phyloP scores from a whole-genome alignment of 2,329 filamentous ascomycete genomes.

The Neofusicoccum parvum region DNA sequence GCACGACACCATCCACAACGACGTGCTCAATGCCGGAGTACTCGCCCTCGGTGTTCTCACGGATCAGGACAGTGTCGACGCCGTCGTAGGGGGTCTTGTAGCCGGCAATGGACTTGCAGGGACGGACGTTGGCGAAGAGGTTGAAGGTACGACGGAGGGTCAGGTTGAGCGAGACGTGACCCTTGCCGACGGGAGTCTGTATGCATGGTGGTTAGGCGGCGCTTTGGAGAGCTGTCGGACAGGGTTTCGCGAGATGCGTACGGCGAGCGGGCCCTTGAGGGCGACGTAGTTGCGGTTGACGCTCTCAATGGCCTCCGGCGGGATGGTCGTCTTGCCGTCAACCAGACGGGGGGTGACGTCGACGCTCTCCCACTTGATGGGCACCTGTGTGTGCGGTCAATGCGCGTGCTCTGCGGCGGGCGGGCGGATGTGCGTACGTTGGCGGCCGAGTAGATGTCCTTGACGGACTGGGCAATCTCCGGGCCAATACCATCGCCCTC shows the following conservation, averaged over 20 bases:
- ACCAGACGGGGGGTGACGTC: conserved; percentile 93
- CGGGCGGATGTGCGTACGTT: conserved; percentile 60
- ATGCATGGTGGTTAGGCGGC: conserved; percentile 30
- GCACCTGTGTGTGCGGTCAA: conserved; percentile 59
- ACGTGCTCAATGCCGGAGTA: conserved; percentile 99
- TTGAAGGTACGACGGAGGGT: conserved; percentile 99
- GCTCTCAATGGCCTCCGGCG: conserved; percentile 87
- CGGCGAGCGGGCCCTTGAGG: conserved; percentile 94
- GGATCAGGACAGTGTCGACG: conserved; percentile 95
- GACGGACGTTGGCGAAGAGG: conserved; percentile 98
- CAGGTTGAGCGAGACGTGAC: conserved; percentile 97
- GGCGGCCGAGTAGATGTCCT: conserved; percentile 96
- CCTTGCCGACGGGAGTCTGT: conserved; percentile 94
- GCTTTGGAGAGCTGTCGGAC: neutral
- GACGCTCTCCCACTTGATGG: conserved; percentile 95
- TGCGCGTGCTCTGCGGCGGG: conserved; percentile 10
- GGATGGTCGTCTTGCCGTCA: conserved; percentile 94
- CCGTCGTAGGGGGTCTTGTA: conserved; percentile 99
- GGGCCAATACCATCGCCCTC: conserved; percentile 99
- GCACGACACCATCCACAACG: conserved; percentile 95
- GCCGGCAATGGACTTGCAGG: conserved; percentile 93
- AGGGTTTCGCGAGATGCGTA: conserved; percentile 50
- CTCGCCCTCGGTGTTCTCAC: conserved; percentile 99
- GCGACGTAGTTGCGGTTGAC: conserved; percentile 96
- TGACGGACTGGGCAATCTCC: conserved; percentile 96